Base-by-base conservation (phyloP, 768 basidiomycete genomes). In the Multifurca ochricompacta region DNA sequence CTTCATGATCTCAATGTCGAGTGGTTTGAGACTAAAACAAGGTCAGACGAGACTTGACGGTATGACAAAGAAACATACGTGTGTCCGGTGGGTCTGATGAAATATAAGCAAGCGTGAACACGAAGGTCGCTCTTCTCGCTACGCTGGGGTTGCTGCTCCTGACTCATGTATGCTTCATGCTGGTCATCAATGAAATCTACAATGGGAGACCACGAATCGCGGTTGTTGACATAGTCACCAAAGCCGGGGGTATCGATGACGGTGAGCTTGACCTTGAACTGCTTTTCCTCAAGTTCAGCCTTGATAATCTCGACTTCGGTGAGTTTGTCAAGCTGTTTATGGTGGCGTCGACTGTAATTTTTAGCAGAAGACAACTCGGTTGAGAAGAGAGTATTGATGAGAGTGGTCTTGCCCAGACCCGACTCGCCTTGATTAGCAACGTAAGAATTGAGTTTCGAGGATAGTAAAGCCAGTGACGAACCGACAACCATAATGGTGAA, bases 181-280 rank as follows among this genome's bases (percentile, higher is more conserved):
- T 92, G 90, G 76, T 92, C 91, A 68, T 92, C 90, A 62, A 96
- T 93, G 71, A 98, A 98, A 71, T 99, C 95, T 68, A 99, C 85
- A 63, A 99, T 98, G 50, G 96, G 96, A 27, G 82, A 79, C 96
- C 96, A 99, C 18, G 91, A 94, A 71, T 98, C 96, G 53, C 91
- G 83, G 81, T 99, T 99, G 89, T 99, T 99, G 74, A 99, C 95
- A 66, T 97, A 98, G 86, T 99, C 96, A 34, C 96, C 96, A 60
- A 98, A 99, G 27, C 96, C 96, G 51, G 96, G 96, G 10, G 95
- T 97, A 71, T 99, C 96, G 61, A 99, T 95, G 68, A 98, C 96
- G 16, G 89, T 94, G 60, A 99, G 83, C 78, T 97, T 98, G 77
- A 97, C 94, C 72, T 93, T 95, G 83, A 98, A 98, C 68, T 91